Conservation (phyloP, 225 moss, liverwort and hornwort species). For the Neckera pumila region DNA sequence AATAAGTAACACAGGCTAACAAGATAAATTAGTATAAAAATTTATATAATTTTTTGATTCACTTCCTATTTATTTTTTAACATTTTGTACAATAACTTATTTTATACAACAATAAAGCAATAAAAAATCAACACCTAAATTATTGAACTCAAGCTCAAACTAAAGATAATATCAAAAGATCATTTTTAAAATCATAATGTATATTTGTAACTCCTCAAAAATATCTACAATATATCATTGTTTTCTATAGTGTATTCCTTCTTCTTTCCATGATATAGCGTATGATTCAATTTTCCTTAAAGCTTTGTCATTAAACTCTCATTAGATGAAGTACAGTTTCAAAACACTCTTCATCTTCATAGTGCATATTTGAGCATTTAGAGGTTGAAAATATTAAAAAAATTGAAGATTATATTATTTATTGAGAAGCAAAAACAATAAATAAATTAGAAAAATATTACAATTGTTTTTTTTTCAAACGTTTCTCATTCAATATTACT, state of each 20-base stretch:
- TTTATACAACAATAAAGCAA: not conserved
- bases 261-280: not conserved
- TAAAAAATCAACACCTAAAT: fast-evolving
- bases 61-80: not conserved
- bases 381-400: not conserved
- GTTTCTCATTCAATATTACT: not conserved
- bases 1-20: not conserved
- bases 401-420: not conserved
- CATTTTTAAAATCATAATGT: not conserved
- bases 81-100: not conserved
- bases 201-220: not conserved
- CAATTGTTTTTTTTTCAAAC: not conserved
- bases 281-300: not conserved
- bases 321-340: fast-evolving
- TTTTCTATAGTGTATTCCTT: too few relatives aligned
- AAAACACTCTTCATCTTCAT: not conserved
- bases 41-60: not conserved
- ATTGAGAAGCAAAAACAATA: not conserved
- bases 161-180: not conserved
- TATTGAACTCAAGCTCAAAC: not conserved
- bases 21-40: not conserved
- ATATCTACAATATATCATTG: not conserved
- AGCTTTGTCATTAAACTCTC: too few relatives aligned
- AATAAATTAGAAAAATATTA: not conserved
- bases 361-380: not conserved